These are phyloP conservation scores for Penicillium bovifimosum DNA, from an alignment of 495 filamentous ascomycete genomes.

Conservation along the genomic window DNA sequence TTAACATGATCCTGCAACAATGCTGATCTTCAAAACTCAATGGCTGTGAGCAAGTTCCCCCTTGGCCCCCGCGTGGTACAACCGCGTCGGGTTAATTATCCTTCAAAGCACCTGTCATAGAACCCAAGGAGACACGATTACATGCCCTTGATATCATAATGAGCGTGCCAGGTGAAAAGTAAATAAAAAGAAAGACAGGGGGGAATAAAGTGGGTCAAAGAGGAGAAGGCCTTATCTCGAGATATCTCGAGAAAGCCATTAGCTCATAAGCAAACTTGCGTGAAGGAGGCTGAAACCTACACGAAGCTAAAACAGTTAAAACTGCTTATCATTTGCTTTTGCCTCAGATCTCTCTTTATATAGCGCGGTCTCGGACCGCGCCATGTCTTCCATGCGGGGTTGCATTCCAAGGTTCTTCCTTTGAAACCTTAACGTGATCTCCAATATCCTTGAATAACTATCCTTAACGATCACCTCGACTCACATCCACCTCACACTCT, in stretches of 20 bases:
- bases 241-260: not conserved
- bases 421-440: not conserved
- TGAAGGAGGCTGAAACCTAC: not conserved
- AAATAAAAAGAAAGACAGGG: not conserved
- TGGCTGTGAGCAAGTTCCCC: not conserved
- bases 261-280: not conserved
- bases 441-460: not conserved
- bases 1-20: not conserved
- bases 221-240: too few relatives aligned
- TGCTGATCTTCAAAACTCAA: not conserved
- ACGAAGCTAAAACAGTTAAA: constrained; percentile 8
- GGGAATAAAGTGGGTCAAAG: not conserved
- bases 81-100: too few relatives aligned
- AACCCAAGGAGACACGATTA: too few relatives aligned
- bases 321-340: not conserved
- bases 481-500: too few relatives aligned
- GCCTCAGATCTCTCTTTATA: not conserved
- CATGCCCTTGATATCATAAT: not conserved
- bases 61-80: not conserved
- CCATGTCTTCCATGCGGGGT: constrained; percentile 23
- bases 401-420: constrained; percentile 1
- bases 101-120: too few relatives aligned
- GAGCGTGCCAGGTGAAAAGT: not conserved
- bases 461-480: too few relatives aligned
- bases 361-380: constrained; percentile 28